These are phyloP conservation scores for Pistacia integerrima DNA, from an alignment of 345 rosid genomes.

Conservation along the genomic window DNA sequence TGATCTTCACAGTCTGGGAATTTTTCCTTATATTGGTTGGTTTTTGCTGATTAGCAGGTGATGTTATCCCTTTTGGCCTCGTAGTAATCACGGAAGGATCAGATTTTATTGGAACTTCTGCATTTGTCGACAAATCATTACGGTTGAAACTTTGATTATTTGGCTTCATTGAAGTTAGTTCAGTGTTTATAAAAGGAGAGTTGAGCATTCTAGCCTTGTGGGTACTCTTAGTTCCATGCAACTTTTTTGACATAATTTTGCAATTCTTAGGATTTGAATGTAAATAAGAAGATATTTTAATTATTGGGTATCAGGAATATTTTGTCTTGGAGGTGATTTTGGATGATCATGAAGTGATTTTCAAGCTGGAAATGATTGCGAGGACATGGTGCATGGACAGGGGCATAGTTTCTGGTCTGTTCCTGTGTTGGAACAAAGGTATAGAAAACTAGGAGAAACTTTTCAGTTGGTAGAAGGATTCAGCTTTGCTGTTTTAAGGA, in stretches of 20 bases:
- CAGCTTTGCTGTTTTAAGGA: constrained; percentile 35
- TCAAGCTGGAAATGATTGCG: constrained; percentile 45
- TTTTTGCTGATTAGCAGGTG: constrained; percentile 36
- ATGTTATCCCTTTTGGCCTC: constrained; percentile 15
- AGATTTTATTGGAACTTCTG: constrained; percentile 12
- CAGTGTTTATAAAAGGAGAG: constrained; percentile 13
- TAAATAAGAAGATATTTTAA: constrained; percentile 21
- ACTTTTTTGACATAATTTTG: neutral
- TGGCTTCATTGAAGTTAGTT: constrained; percentile 20
- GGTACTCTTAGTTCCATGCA: constrained; percentile 1
- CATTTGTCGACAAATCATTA: constrained; percentile 22
- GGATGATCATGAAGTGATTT: constrained; percentile 32
- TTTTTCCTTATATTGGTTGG: constrained; percentile 23
- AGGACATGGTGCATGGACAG: constrained; percentile 62
- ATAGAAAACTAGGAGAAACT: constrained; percentile 31
- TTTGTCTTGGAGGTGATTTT: constrained; percentile 28
- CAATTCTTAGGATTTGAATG: neutral
- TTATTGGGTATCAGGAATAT: constrained; percentile 21
- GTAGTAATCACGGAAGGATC: constrained; percentile 6
- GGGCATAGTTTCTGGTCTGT: constrained; percentile 56
- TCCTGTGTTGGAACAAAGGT: constrained; percentile 56
- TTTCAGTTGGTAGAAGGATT: constrained; percentile 30
- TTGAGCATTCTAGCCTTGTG: constrained; percentile 15
- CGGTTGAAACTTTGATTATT: constrained; percentile 14
- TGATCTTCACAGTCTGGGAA: constrained; percentile 24